Percentiles rank a stretch among this genome's conserved stretches.
phyloP scores from a whole-genome alignment of 2,329 filamentous ascomycete species.

The Dactylellina cionopaga region DNA sequence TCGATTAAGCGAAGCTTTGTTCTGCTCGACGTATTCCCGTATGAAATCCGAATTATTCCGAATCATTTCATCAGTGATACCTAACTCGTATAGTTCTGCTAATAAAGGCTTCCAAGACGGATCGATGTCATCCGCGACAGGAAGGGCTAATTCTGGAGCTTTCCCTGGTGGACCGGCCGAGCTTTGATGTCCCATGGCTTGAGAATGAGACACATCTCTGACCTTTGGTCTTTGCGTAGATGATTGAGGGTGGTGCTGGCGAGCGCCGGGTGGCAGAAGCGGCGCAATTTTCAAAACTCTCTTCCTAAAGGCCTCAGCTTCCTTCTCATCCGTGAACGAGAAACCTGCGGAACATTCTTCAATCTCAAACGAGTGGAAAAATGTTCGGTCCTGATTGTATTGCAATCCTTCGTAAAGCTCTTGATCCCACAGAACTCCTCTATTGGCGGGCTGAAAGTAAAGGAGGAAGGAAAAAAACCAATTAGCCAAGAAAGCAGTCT shows the following conservation, averaged over 20 bases:
- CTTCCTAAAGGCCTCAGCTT: slow-evolving; percentile 95
- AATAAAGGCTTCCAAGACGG: slow-evolving; percentile 71
- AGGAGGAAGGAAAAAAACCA: too few species aligned
- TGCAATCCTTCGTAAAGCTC: slow-evolving; percentile 95
- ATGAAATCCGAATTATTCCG: slow-evolving; percentile 75
- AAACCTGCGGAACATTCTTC: slow-evolving; percentile 90
- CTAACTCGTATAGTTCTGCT: slow-evolving; percentile 71
- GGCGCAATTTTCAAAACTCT: slow-evolving; percentile 94
- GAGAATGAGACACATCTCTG: slow-evolving; percentile 81
- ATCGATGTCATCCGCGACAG: slow-evolving; percentile 69
- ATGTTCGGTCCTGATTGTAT: slow-evolving; percentile 96
- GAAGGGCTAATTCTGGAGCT: slow-evolving; percentile 60
- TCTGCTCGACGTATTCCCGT: slow-evolving; percentile 73
- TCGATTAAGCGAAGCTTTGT: slow-evolving; percentile 58
- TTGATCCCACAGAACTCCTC: slow-evolving; percentile 95
- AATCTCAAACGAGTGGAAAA: slow-evolving; percentile 97
- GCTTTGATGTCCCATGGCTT: slow-evolving; percentile 63
- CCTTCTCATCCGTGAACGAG: slow-evolving; percentile 95
- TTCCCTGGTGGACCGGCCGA: slow-evolving; percentile 53
- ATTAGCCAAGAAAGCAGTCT: background rate
- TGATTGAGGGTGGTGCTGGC: slow-evolving; percentile 20
- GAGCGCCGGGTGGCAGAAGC: slow-evolving; percentile 30
- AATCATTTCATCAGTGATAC: slow-evolving; percentile 75
- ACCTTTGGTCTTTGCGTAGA: slow-evolving; percentile 71
- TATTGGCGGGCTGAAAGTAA: slow-evolving; percentile 62